Conservation (phyloP, 2,329 filamentous ascomycete genomes). For the Davidsoniella eucalypti region DNA sequence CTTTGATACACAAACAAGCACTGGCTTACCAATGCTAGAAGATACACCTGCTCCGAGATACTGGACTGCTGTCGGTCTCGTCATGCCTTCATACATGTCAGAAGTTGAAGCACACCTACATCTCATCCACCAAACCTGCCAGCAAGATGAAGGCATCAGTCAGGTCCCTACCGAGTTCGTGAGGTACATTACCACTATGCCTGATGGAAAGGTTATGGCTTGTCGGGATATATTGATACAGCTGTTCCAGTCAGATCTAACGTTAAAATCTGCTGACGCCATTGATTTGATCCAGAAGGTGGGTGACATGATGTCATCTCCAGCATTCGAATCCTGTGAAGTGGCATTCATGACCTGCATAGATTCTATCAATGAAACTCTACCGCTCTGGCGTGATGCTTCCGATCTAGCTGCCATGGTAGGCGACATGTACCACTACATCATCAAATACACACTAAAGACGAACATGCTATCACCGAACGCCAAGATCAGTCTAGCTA, state of each 20-base stretch:
- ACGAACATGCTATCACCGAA: slow-evolving; percentile 53
- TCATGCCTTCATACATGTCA: background rate
- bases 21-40: slow-evolving; percentile 19
- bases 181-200: slow-evolving; percentile 30
- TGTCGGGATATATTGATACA: slow-evolving; percentile 34
- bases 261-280: slow-evolving; percentile 31
- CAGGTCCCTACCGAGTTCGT: slow-evolving; percentile 18
- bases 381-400: slow-evolving; percentile 43
- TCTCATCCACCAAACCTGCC: background rate
- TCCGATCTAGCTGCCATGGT: slow-evolving; percentile 48
- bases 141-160: background rate
- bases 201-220: slow-evolving; percentile 36
- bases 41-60: slow-evolving; percentile 2
- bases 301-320: slow-evolving; percentile 34
- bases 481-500: slow-evolving; percentile 49
- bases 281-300: slow-evolving; percentile 32
- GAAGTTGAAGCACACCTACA: slow-evolving; percentile 5
- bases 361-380: slow-evolving; percentile 48
- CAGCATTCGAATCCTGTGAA: slow-evolving; percentile 58
- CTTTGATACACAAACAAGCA: slow-evolving; percentile 43
- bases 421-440: slow-evolving; percentile 63
- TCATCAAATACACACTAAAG: slow-evolving; percentile 49
- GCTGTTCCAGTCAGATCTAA: slow-evolving; percentile 36
- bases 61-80: background rate
- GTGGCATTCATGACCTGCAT: slow-evolving; percentile 51